Percentiles rank a stretch among this genome's conserved stretches.
These are phyloP conservation scores for Fusarium sp. DNA, from an alignment of 2,329 filamentous ascomycete genomes.

Conservation along the genomic window DNA sequence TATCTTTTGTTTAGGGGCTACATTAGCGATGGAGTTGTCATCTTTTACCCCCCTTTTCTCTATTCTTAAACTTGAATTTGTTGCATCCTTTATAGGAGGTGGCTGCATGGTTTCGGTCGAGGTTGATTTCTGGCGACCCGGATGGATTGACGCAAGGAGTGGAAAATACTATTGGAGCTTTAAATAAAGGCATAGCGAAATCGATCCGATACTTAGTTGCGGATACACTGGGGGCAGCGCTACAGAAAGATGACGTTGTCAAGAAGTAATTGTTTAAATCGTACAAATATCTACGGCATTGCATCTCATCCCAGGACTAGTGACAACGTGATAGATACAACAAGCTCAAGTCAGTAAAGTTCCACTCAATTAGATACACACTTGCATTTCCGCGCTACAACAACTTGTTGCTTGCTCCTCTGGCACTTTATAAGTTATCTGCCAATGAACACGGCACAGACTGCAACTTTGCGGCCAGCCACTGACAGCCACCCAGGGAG, in stretches of 20 bases:
- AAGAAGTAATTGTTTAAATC: slow-evolving; percentile 39
- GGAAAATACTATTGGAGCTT: slow-evolving; percentile 12
- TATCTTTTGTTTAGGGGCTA: slow-evolving; percentile 36
- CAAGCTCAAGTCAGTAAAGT: neutral
- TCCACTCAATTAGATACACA: neutral
- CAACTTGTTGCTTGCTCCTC: neutral
- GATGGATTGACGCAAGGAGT: slow-evolving; percentile 12
- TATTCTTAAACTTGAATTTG: neutral
- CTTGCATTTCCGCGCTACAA: neutral
- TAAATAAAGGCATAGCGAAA: slow-evolving; percentile 6
- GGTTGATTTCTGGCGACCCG: slow-evolving; percentile 14
- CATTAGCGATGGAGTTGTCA: slow-evolving; percentile 59
- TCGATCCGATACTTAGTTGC: slow-evolving; percentile 32
- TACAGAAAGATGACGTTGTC: slow-evolving; percentile 40
- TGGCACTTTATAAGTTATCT: neutral
- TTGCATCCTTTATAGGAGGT: slow-evolving; percentile 7
- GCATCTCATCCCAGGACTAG: neutral
- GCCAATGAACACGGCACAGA: neutral
- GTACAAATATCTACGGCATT: slow-evolving; percentile 23
- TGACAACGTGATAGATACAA: neutral
- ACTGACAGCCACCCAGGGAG: neutral
- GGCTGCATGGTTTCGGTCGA: slow-evolving; percentile 37
- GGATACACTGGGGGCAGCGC: slow-evolving; percentile 19
- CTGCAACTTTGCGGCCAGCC: slow-evolving; percentile 30
- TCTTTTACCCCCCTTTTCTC: slow-evolving; percentile 22